Conservation (phyloP, 1,284 basidiomycete species). For the Porogramme epimiltina region DNA sequence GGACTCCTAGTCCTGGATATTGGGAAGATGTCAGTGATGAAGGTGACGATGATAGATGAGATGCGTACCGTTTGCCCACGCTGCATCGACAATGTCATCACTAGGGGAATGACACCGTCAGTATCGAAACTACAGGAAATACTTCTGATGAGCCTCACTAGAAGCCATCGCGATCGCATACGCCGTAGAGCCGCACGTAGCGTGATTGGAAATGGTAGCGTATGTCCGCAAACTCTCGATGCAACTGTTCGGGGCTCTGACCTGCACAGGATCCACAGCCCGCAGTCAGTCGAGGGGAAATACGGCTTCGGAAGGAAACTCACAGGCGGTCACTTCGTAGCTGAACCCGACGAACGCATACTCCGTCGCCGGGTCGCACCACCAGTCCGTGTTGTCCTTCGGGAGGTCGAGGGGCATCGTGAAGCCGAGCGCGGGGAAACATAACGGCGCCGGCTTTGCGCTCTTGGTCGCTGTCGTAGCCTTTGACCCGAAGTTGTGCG, state of each 20-base stretch:
- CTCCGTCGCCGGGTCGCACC: conserved; percentile 62
- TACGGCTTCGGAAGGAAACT: not conserved
- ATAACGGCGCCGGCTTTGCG: conserved; percentile 30
- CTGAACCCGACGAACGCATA: conserved; percentile 77
- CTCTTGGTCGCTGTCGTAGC: not conserved
- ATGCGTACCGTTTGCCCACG: conserved; percentile 52
- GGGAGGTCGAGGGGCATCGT: conserved; percentile 54
- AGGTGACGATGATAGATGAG: not conserved
- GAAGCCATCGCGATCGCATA: conserved; percentile 64
- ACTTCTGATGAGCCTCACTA: conserved; percentile 45
- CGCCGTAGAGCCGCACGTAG: conserved; percentile 73
- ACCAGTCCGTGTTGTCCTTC: conserved; percentile 51
- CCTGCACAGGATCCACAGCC: conserved; percentile 25
- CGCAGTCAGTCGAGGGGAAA: not conserved
- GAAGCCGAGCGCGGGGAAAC: conserved; percentile 63
- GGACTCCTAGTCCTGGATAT: conserved; percentile 58
- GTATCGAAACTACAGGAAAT: not conserved
- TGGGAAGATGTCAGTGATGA: not conserved
- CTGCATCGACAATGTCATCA: conserved; percentile 70
- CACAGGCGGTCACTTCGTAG: conserved; percentile 58
- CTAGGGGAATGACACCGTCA: conserved; percentile 24
- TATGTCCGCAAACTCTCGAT: conserved; percentile 64
- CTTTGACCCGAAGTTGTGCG: conserved; percentile 13
- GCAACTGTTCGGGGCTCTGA: conserved; percentile 43
- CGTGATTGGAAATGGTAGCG: conserved; percentile 60